These are phyloP conservation scores for Paracoccidioides brasiliensis DNA, from an alignment of 2,329 filamentous ascomycete genomes.

Conservation along the genomic window DNA sequence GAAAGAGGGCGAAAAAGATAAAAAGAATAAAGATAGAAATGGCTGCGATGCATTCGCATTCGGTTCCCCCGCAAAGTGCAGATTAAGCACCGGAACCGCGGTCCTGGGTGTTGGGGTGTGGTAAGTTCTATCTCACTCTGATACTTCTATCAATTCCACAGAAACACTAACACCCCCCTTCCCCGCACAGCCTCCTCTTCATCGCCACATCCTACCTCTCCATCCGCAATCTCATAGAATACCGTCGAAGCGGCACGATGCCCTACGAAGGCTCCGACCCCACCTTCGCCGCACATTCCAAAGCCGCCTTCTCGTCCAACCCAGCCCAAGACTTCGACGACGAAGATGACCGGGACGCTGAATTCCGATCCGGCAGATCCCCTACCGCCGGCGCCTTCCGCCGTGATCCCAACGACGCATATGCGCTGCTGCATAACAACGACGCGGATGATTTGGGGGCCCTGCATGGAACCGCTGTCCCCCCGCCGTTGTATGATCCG, in stretches of 20 bases:
- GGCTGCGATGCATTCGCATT: constrained; percentile 44
- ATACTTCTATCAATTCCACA: neutral
- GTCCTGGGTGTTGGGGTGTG: constrained; percentile 46
- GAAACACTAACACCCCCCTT: neutral
- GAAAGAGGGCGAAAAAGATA: constrained; percentile 32
- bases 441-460: constrained; percentile 32
- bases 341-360: constrained; percentile 26
- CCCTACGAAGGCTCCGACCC: constrained; percentile 33
- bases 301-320: constrained; percentile 36
- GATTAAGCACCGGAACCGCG: constrained; percentile 41
- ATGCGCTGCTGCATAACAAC: constrained; percentile 38
- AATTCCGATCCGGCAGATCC: constrained; percentile 29
- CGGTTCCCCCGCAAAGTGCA: constrained; percentile 43
- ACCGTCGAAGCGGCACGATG: constrained; percentile 43
- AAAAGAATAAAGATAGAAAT: constrained; percentile 29
- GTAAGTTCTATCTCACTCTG: constrained; percentile 23
- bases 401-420: constrained; percentile 38
- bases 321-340: constrained; percentile 34
- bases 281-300: constrained; percentile 38
- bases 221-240: constrained; percentile 42
- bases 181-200: constrained; percentile 39
- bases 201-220: constrained; percentile 40
- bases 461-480: constrained; percentile 20
- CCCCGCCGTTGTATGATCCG: constrained; percentile 30
- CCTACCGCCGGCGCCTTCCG: constrained; percentile 15